Conservation (phyloP, 768 basidiomycete genomes). For the Termitomyces sp. region DNA sequence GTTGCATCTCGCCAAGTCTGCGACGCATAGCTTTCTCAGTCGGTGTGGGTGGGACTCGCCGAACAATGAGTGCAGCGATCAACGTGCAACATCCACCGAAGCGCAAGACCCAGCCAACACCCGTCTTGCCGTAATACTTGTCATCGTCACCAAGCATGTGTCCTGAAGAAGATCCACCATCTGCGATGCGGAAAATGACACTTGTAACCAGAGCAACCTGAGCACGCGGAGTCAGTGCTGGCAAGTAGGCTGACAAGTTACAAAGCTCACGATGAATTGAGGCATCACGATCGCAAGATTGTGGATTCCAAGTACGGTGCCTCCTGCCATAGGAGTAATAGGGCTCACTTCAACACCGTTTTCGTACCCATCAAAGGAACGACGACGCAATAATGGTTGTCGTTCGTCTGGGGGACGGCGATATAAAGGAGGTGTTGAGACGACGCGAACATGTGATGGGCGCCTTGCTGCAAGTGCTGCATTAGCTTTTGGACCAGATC, state of each 20-base stretch:
- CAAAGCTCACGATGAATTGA: constrained; percentile 77
- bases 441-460: constrained; percentile 49
- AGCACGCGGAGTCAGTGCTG: constrained; percentile 11
- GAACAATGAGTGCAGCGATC: constrained; percentile 75
- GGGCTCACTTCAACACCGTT: constrained; percentile 30
- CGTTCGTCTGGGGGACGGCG: constrained; percentile 40
- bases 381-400: constrained; percentile 58
- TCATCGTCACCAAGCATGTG: constrained; percentile 35
- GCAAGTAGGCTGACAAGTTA: neutral
- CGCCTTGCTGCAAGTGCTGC: constrained; percentile 27
- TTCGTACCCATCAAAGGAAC: constrained; percentile 52
- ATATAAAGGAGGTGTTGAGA: constrained; percentile 43
- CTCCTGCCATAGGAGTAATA: constrained; percentile 64
- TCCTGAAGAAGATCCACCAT: constrained; percentile 44
- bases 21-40: constrained; percentile 90
- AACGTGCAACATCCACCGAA: constrained; percentile 89
- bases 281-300: constrained; percentile 95
- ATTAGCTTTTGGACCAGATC: constrained; percentile 34
- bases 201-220: constrained; percentile 87
- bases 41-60: constrained; percentile 83
- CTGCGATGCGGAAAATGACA: constrained; percentile 79
- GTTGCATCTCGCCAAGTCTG: constrained; percentile 74
- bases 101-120: constrained; percentile 91
- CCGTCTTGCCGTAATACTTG: constrained; percentile 78
- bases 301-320: constrained; percentile 92